phyloP scores from a whole-genome alignment of 2,329 filamentous ascomycete genomes.

The Ampelomyces quisqualis region DNA sequence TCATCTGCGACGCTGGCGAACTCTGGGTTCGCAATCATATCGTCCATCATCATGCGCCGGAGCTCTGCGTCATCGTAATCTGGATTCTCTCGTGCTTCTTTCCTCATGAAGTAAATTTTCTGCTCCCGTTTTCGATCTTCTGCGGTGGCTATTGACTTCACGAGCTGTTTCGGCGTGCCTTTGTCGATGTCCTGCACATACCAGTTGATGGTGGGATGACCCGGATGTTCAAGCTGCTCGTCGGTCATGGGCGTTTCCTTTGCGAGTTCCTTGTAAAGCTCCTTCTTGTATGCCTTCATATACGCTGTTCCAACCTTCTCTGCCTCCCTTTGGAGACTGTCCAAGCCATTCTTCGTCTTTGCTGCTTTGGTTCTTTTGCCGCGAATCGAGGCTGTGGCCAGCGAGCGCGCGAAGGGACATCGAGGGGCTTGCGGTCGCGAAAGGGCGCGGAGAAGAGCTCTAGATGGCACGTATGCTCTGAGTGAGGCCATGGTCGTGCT shows the following conservation, averaged over 20 bases:
- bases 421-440: slow-evolving; percentile 19
- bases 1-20: slow-evolving; percentile 32
- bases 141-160: slow-evolving; percentile 24
- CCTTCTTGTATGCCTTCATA: too few species aligned
- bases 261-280: slow-evolving; percentile 5
- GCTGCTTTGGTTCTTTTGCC: slow-evolving; percentile 23
- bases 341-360: too few species aligned
- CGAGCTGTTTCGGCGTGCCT: slow-evolving; percentile 23
- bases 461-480: slow-evolving; percentile 30
- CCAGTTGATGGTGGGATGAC: slow-evolving; percentile 25
- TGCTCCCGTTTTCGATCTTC: slow-evolving; percentile 26
- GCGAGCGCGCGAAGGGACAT: slow-evolving; percentile 22
- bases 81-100: slow-evolving; percentile 26
- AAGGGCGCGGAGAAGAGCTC: slow-evolving; percentile 27
- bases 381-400: slow-evolving; percentile 20
- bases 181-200: slow-evolving; percentile 36
- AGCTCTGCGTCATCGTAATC: slow-evolving; percentile 33
- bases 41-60: slow-evolving; percentile 29
- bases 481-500: slow-evolving; percentile 16
- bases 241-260: slow-evolving; percentile 19
- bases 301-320: too few species aligned
- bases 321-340: too few species aligned
- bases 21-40: slow-evolving; percentile 32
- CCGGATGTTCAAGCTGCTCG: slow-evolving; percentile 22
- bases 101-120: slow-evolving; percentile 27